phyloP scores from a whole-genome alignment of 257 asterid species.

The Lycium ferocissimum region DNA sequence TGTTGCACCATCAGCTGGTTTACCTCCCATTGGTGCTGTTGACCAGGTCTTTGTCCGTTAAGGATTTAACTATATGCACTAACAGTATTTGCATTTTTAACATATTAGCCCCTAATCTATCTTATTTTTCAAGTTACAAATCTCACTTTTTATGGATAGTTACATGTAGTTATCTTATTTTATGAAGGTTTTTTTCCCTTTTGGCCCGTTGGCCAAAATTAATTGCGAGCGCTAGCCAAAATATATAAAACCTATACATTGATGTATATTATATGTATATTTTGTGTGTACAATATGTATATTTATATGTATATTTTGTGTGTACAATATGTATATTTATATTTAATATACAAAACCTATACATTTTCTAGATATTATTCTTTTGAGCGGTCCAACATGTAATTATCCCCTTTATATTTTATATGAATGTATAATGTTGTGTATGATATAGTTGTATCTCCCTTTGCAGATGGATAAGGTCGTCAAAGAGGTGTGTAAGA shows the following conservation, averaged over 20 bases:
- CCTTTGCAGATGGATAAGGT: conserved; percentile 72
- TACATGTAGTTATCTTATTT: neutral
- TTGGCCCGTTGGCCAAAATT: no score
- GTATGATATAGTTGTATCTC: neutral
- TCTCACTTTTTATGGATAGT: neutral
- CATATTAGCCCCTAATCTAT: neutral
- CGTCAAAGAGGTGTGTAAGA: conserved; percentile 59
- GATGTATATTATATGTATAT: no score
- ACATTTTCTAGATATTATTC: no score
- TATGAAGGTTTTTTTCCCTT: no score
- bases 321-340: no score
- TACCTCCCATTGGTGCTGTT: conserved; percentile 87
- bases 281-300: no score
- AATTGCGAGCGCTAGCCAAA: no score
- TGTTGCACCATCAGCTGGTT: conserved; percentile 77
- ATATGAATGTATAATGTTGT: neutral
- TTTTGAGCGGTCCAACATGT: no score
- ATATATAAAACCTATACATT: no score
- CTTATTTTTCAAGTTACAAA: neutral
- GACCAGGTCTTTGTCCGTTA: conserved; percentile 55
- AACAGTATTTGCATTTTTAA: neutral
- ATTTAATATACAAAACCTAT: no score
- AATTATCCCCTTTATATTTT: no score
- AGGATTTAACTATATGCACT: conserved; percentile 7
- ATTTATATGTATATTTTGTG: no score